Evolutionary conservation across 345 rosid genomes (phyloP).

Genomic region (Eucalyptus tenuipes): DNA sequence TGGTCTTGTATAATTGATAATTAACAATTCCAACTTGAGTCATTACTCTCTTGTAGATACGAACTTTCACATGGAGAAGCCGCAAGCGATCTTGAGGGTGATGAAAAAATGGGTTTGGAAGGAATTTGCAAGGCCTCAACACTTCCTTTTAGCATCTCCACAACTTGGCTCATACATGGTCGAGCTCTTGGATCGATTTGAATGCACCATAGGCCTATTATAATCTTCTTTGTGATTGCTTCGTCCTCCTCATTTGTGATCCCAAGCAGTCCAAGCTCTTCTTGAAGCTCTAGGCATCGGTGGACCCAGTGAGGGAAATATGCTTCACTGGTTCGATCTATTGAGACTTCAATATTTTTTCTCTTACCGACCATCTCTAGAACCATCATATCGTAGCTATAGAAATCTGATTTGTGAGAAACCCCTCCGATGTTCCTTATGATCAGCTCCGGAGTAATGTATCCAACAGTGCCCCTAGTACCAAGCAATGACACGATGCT

Average conservation of each 20-base stretch:
- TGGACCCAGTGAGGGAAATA: neutral
- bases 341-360: neutral
- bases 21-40: neutral
- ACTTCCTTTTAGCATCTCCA: neutral
- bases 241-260: neutral
- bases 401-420: conserved; percentile 20
- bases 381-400: conserved; percentile 16
- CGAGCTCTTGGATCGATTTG: neutral
- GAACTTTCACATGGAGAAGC: neutral
- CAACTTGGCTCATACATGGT: neutral
- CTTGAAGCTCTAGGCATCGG: neutral
- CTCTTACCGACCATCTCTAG: neutral
- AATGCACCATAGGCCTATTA: neutral
- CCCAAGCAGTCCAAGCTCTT: neutral
- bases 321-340: neutral
- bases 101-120: neutral
- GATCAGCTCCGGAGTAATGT: conserved; percentile 25
- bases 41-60: neutral
- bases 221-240: neutral
- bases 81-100: neutral
- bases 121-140: neutral
- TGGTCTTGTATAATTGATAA: neutral
- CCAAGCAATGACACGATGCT: conserved; percentile 11
- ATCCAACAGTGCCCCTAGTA: conserved; percentile 16
- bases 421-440: conserved; percentile 15